phyloP scores from a whole-genome alignment of 2,329 filamentous ascomycete species.

The Xenoacremonium recifei region DNA sequence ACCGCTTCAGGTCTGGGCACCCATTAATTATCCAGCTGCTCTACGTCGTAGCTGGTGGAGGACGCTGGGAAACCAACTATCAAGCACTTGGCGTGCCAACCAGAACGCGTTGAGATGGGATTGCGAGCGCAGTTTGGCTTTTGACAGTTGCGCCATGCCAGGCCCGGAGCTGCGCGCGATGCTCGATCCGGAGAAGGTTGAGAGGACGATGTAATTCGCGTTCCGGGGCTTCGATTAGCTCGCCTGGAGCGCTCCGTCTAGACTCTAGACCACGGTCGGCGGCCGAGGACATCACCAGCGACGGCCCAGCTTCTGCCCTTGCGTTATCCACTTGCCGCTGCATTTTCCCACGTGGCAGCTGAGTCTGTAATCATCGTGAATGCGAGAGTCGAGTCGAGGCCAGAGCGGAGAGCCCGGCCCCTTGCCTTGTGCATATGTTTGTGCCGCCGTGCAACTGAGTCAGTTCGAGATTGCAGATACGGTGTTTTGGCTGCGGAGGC shows the following conservation, averaged over 20 bases:
- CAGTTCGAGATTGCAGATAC: slow-evolving; percentile 4
- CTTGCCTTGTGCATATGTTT: background rate
- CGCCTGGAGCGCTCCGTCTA: background rate
- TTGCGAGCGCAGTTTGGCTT: background rate
- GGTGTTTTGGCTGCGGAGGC: slow-evolving; percentile 1
- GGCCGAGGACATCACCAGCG: background rate
- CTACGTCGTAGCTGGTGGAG: too few species aligned
- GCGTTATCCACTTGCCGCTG: slow-evolving; percentile 13
- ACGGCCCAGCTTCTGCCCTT: too few species aligned
- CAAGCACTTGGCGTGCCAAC: too few species aligned
- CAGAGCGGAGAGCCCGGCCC: background rate
- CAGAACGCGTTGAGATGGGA: background rate
- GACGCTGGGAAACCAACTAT: too few species aligned
- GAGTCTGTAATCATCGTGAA: background rate
- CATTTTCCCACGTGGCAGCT: slow-evolving; percentile 23
- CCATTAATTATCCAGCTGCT: too few species aligned
- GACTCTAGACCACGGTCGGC: slow-evolving; percentile 7
- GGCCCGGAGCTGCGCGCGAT: slow-evolving; percentile 4
- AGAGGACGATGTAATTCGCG: background rate
- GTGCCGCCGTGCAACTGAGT: slow-evolving; percentile 4
- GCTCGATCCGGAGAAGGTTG: slow-evolving; percentile 6
- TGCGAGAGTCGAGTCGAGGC: slow-evolving; percentile 3
- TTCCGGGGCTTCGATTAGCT: slow-evolving; percentile 1
- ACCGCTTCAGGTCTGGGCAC: too few species aligned
- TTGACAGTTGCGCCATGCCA: background rate